Base-by-base conservation (phyloP, 2,329 filamentous ascomycete genomes). In the Phialophora tarda region DNA sequence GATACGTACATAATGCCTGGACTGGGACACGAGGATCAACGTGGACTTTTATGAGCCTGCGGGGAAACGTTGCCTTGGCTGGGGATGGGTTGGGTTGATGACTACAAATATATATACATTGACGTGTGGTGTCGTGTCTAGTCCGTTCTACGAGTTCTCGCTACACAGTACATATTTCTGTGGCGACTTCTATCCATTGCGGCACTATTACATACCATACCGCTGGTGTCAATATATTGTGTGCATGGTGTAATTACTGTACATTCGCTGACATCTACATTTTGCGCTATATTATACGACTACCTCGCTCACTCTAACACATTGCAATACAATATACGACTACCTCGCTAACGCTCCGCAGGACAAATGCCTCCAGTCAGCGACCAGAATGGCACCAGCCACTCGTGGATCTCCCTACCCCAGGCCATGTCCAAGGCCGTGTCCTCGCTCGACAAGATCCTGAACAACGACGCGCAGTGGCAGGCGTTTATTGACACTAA, bases 401-500 rank as follows among this genome's bases (percentile, higher is more conserved):
- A 71, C 54, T 65, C 63, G 17, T 72, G 69, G 69, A 60, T 59
- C 32, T 65, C 62, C 4, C 62, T 72, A 21, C 69, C 70, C 8
- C 50, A 61, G 24, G 70, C 70, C 1, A 69, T 72, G 69, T 66
- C 62, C 50, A 68, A 65, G 55, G 69, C 68, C 17, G 67, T 71
- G 2, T 66, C 63, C n/a, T 62, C 61, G 12, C 58, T 72, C 1
- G 48, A 64, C 26, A 70, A 70, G 48, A 24, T 41, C 24, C 57
- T 72, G 24, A 55, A 72, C 57, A 65, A 59, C 24, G 71, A 72
- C 54, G n/a, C 44, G 2, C 66, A 68, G 58, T 72, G 65, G 69
- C 69, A 71, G 58, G 69, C 65, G 10, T 72, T 71, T 50, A 44
- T 71, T 54, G 62, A 71, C 57, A 72, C 69, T 17, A 70, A 72